Evolutionary conservation across 1,284 basidiomycete species (phyloP).

Genomic region (Austropuccinia psidii): DNA sequence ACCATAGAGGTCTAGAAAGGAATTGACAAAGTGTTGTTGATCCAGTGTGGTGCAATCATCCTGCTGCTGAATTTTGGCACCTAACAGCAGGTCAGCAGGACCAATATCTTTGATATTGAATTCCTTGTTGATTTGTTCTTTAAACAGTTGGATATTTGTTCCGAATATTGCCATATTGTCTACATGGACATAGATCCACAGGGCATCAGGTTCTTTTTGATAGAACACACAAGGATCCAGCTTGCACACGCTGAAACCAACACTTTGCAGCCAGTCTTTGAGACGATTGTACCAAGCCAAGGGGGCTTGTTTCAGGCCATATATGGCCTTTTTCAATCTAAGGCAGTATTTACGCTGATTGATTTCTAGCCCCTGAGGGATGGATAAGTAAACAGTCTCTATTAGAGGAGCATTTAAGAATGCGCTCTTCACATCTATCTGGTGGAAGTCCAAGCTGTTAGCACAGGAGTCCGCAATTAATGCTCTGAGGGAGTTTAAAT

Average conservation of each 20-base stretch:
- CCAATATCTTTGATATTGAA: conserved; percentile 1
- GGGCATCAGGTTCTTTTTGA: no score
- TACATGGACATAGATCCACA: not conserved
- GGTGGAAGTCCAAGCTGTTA: not conserved
- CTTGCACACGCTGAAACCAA: not conserved
- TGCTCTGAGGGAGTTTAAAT: not conserved
- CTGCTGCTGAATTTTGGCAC: not conserved
- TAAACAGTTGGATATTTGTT: not conserved
- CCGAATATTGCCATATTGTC: conserved; percentile 1
- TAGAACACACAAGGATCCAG: not conserved
- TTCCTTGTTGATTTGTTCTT: not conserved
- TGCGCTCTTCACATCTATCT: no score
- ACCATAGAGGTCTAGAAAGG: not conserved
- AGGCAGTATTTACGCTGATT: no score
- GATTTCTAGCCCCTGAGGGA: not conserved
- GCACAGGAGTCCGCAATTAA: no score
- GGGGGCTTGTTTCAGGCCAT: conserved; percentile 10
- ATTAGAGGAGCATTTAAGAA: not conserved
- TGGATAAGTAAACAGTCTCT: not conserved
- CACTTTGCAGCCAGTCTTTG: not conserved
- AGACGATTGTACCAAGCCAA: not conserved
- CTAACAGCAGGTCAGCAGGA: not conserved
- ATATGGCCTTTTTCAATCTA: not conserved
- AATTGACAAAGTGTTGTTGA: not conserved
- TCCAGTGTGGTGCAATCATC: not conserved